A percentile compares a stretch with the other conserved stretches of the same genome.
These are phyloP conservation scores for Zhuliangozyma parablackwelliae DNA, from an alignment of 1,139 yeast genomes.

Conservation along the genomic window DNA sequence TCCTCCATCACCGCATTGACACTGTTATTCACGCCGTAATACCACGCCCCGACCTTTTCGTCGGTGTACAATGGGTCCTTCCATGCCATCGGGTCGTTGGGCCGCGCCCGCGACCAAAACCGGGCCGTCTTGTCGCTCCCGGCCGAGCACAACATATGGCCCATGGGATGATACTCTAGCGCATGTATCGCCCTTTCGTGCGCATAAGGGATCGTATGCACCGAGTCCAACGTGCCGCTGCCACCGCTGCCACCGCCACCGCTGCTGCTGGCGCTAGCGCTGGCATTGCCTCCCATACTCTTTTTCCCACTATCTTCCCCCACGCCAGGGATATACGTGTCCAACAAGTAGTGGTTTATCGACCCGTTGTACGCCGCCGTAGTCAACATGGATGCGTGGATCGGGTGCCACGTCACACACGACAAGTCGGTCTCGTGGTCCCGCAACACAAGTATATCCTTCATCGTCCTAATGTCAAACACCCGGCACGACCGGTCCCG, in stretches of 20 bases:
- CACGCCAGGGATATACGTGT: constrained; percentile 42
- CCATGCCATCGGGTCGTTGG: constrained; percentile 80
- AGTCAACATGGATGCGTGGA: constrained; percentile 72
- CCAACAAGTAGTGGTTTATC: constrained; percentile 69
- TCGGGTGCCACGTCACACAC: constrained; percentile 89
- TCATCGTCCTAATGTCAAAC: constrained; percentile 83
- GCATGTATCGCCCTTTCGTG: constrained; percentile 93
- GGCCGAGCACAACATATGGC: constrained; percentile 87
- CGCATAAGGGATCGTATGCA: constrained; percentile 78
- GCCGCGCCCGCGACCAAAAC: constrained; percentile 92
- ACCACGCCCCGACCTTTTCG: constrained; percentile 71
- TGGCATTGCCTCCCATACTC: neutral
- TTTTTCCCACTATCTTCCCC: constrained; percentile 3
- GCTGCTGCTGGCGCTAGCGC: constrained; percentile 13
- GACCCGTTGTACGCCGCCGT: constrained; percentile 92
- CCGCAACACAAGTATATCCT: constrained; percentile 65
- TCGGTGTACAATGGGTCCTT: constrained; percentile 72
- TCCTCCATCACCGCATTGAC: constrained; percentile 54
- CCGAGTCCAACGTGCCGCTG: constrained; percentile 39
- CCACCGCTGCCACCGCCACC: constrained; percentile 7
- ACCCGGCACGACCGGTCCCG: constrained; percentile 85
- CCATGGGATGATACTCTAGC: constrained; percentile 88
- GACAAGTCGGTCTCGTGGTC: constrained; percentile 85
- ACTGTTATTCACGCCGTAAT: constrained; percentile 62
- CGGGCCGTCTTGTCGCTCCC: constrained; percentile 93